Base-by-base conservation (phyloP, 192 early-diverging fungal species). In the Coemansia sp. region DNA sequence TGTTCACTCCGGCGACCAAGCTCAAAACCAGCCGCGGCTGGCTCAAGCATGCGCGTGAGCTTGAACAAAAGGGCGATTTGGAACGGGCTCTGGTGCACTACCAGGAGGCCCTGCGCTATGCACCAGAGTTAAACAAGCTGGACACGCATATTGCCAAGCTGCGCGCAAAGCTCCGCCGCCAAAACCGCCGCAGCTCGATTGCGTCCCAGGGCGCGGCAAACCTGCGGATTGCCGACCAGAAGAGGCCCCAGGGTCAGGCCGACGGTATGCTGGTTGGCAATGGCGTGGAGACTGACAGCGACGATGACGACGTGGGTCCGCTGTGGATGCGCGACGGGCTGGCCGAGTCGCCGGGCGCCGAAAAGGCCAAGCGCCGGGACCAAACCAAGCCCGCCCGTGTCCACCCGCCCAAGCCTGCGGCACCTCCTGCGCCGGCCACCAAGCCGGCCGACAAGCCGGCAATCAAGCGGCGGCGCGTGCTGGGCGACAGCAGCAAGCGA, bases 1-100 rank as follows among this genome's bases (percentile, higher is more conserved):
- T 82, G 40, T 71, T 82, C 23, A 79, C 79, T 20, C 81, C 81
- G 10, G 69, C 72, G 9, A 82, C 81, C 0, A 82, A 82, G 45
- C 76, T 75, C 15, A 82, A 82, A 42, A 82, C 70, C 15, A 79
- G 71, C 44, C 66, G 68, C 9, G 81, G 79, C 0, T 75, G 73
- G 63, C 70, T 81, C 14, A 70, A 69, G 30, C 59, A 75, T 22
- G 81, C 70, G 11, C 58, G 74, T n/a, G 67, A 73, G 58, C 61
- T 78, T 5, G 79, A 82, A 44, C 66, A 75, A 17, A 52, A 70
- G 17, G 74, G 74, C 30, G 58, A 81, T 1, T 22, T 72, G 41
- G 71, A 68, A 9, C 60, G 60, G 35, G 81, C 81, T 0, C 57
- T 82, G 46, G 58, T 50, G 7, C 76, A 75, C 38, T 82, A 79